Base-by-base conservation (phyloP, 2,329 filamentous ascomycete species). In the Fusarium nanum region DNA sequence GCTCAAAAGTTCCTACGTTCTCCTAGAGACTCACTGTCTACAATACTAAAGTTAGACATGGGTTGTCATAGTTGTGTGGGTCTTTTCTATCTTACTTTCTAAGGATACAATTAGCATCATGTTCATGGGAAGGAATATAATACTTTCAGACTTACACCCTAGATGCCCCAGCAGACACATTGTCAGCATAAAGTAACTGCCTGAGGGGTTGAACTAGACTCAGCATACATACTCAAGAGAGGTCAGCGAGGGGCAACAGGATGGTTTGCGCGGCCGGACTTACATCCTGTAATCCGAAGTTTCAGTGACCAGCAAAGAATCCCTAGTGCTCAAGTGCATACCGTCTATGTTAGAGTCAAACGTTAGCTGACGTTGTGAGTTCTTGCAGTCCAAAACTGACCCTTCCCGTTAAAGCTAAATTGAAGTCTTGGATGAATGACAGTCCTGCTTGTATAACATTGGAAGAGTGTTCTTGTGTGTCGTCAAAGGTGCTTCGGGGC, bases 1-100 rank as follows among this genome's bases (percentile, higher is more conserved):
- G 4, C 16, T 25, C 23, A 2, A 32, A 5, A 22, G 4, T 3
- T 13, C 16, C 0, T 18, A 10, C 14, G 8, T 11, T 22, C 5
- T 7, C 18, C 7, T 5, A 7, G 12, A 3, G 20, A 49, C 46
- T 49, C 3, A 49, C 46, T 30, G 28, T 49, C 46, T 49, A 8
- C 9, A 5, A 5, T 16, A 14, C 4, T 6, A 12, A 16, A 3
- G 5, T 49, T n/a, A 47, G 25, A 28, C 6, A 12, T 18, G 9
- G 25, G 9, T 27, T 10, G 25, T 14, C 5, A 10, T 12, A 4
- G 20, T 16, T 11, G 5, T 45, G 25, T 27, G 25, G 25, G 9
- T 27, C 8, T 27, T 10, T 3, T 27, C 25, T 27, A 3, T 27
- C 25, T 27, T 27, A 27, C 46, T 34, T 49, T 49, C 46, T 49